These are phyloP conservation scores for Brettanomyces naardenensis DNA, from an alignment of 805 yeast genomes.

Conservation along the genomic window DNA sequence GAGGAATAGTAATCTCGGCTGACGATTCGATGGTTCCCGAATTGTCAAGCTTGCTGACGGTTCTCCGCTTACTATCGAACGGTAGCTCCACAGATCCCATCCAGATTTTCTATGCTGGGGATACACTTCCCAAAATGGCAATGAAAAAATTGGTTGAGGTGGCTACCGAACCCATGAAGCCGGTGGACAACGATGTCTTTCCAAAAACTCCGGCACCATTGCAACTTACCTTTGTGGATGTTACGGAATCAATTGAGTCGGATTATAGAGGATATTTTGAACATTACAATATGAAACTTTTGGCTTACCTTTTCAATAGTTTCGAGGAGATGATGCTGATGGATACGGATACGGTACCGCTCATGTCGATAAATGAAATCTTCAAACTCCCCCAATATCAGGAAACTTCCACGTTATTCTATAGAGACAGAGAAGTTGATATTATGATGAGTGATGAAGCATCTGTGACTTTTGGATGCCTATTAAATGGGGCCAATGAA, in stretches of 20 bases:
- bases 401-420: constrained; percentile 34
- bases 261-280: constrained; percentile 19
- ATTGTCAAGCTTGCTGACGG: constrained; percentile 37
- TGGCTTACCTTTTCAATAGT: constrained; percentile 50
- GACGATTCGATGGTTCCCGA: constrained; percentile 42
- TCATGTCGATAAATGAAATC: constrained; percentile 30
- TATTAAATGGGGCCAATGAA: constrained; percentile 7
- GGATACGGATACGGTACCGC: constrained; percentile 44
- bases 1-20: constrained; percentile 50
- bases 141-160: constrained; percentile 26
- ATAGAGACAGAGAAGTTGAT: constrained; percentile 37
- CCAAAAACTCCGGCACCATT: too few species aligned
- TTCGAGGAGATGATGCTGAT: constrained; percentile 47
- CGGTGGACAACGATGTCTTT: too few species aligned
- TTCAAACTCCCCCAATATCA: constrained; percentile 29
- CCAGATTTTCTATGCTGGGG: constrained; percentile 32
- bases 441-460: background rate
- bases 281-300: constrained; percentile 36
- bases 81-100: constrained; percentile 42
- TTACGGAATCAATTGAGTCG: constrained; percentile 20
- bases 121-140: constrained; percentile 26
- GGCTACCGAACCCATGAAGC: too few species aligned
- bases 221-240: constrained; percentile 27
- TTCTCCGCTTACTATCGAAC: constrained; percentile 37
- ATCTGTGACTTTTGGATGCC: background rate